A percentile compares a stretch with the other conserved stretches of the same genome.
These are phyloP conservation scores for Arthroderma uncinatum DNA, from an alignment of 2,329 filamentous ascomycete species.

Conservation along the genomic window DNA sequence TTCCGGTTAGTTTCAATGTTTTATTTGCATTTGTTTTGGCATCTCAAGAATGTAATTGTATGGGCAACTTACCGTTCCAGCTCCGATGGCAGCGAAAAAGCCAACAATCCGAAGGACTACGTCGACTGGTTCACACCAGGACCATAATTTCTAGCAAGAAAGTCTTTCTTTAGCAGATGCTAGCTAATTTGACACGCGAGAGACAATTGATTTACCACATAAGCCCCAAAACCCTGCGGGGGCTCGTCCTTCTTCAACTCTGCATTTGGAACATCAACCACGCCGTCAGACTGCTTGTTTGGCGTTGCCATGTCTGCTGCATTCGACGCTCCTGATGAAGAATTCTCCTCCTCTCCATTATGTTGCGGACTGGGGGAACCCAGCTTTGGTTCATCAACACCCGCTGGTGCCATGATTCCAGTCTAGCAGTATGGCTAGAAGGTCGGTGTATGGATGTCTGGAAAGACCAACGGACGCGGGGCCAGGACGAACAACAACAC, in stretches of 20 bases:
- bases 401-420: background rate
- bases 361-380: background rate
- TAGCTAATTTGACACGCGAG: background rate
- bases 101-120: slow-evolving; percentile 10
- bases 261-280: slow-evolving; percentile 9
- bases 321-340: background rate
- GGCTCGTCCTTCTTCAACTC: slow-evolving; percentile 7
- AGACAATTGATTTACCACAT: slow-evolving; percentile 7
- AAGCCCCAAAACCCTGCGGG: slow-evolving; percentile 11
- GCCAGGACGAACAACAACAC: too few relatives aligned
- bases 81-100: slow-evolving; percentile 9
- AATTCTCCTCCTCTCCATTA: background rate
- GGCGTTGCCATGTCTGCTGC: background rate
- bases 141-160: slow-evolving; percentile 12
- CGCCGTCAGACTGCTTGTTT: slow-evolving; percentile 4
- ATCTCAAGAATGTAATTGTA: background rate
- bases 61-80: slow-evolving; percentile 11
- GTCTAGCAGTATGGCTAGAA: background rate
- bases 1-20: background rate
- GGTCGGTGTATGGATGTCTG: background rate
- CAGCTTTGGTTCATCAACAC: background rate
- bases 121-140: slow-evolving; percentile 12
- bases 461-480: too few relatives aligned
- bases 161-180: background rate
- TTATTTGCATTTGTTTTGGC: background rate